These are phyloP conservation scores for Astraeus odoratus DNA, from an alignment of 768 basidiomycete species.

Conservation along the genomic window DNA sequence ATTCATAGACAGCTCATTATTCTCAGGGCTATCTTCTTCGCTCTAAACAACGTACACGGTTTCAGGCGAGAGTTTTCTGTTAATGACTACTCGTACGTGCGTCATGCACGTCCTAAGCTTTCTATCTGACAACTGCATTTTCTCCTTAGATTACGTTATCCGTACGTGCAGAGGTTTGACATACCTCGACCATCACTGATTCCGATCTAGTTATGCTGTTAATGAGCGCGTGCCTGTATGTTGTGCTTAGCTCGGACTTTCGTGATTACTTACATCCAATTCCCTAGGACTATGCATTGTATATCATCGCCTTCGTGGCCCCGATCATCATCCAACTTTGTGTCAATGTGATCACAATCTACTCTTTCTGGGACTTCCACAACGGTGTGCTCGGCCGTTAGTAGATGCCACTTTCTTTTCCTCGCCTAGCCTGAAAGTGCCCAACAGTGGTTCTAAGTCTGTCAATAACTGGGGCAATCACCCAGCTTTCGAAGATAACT, in stretches of 20 bases:
- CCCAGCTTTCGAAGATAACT: conserved; percentile 78
- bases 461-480: conserved; percentile 70
- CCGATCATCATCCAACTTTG: conserved; percentile 65
- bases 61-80: conserved; percentile 77
- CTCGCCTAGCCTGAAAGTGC: conserved; percentile 2
- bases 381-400: conserved; percentile 46
- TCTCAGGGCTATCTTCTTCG: conserved; percentile 56
- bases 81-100: conserved; percentile 62
- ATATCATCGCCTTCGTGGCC: conserved; percentile 50
- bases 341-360: conserved; percentile 64
- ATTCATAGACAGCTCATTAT: too few species aligned
- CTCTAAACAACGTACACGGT: conserved; percentile 58
- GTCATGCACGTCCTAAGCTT: background rate
- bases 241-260: conserved; percentile 2
- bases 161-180: conserved; percentile 10
- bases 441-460: conserved; percentile 63
- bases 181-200: conserved; percentile 4
- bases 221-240: conserved; percentile 76
- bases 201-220: conserved; percentile 51
- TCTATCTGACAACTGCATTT: conserved; percentile 9
- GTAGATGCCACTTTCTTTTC: conserved; percentile 26
- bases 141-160: conserved; percentile 16
- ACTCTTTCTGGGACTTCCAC: conserved; percentile 89
- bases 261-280: background rate
- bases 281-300: conserved; percentile 40